Base-by-base conservation (phyloP, 768 basidiomycete genomes). In the Russula ochroleuca region DNA sequence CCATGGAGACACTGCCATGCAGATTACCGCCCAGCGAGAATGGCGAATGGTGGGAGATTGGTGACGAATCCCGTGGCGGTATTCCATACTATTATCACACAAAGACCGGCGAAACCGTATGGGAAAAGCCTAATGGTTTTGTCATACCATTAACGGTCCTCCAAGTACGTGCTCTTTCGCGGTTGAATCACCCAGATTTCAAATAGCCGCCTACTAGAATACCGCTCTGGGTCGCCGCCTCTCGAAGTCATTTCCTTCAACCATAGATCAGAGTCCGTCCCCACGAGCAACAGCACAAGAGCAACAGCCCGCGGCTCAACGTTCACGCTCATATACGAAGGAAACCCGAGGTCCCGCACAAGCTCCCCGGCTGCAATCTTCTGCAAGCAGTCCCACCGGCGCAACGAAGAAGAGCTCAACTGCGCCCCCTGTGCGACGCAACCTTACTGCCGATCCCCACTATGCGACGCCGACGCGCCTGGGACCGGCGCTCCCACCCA, bases 31-130 rank as follows among this genome's bases (percentile, higher is more conserved):
- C 92, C 6, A 89, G 80, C 68, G 80, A 83, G 5, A 85, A 90
- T 49, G 94, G 94, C 47, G 93, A 96, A 73, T 97, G 94, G 94
- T 98, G 94, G 94, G 94, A 97, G 74, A 81, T 97, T 63, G 79
- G 79, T 50, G 94, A 98, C 72, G 89, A 92, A 41, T 83, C 86
- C 50, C 81, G 92, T 57, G 88, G 86, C 50, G 91, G 91, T 35
- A 78, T 94, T 61, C 85, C 90, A 4, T 98, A 98, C 73, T 98
- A 94, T 75, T 95, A 96, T 75, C 94, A 95, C 70, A 97, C 94
- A 11, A 88, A 92, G 74, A 87, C 91, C 1, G 87, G 88, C 1
- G 88, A 92, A 69, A 96, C 94, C 1, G 88, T 92, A 40, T 98
- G 94, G 94, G 92, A 92, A 63, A 83, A 88, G n/a, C 94, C 94